Evolutionary conservation across 768 basidiomycete genomes (phyloP), one percentile per base, ranked within the genome.

Genomic region (Mrakia frigida): DNA sequence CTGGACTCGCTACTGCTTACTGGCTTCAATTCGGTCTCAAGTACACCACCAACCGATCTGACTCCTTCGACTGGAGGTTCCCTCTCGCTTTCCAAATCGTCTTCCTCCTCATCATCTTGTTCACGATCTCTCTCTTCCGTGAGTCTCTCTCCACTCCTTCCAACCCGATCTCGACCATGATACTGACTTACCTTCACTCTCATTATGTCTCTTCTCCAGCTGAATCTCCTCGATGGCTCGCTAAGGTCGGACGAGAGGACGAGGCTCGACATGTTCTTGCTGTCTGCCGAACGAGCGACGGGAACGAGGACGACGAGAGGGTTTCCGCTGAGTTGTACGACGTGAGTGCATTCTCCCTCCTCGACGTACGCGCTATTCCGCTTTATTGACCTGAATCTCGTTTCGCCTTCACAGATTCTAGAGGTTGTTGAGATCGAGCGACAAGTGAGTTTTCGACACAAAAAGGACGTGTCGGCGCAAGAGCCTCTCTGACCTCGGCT

Each of bases 171-270:
- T 50, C 43, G 43, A 3, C 18, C 39, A 1, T 6, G 10, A 25
- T 3, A 13, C 21, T 31, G 2, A 28, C n/a, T 1, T 28, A 31
- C 50, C 18, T 18, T 39, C 14, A 35, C 46, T 21, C 11, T 46
- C 70, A 0, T 33, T 46, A 18, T 59, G 71, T 6, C 16, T 14
- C 46, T 33, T n/a, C 28, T 31, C 50, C 31, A 50, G 43, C 80
- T n/a, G 80, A 82, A 69, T 80, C 79, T 14, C 81, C 81, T 18
- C 80, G 81, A 61, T 82, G 80, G 80, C 79, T 82, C 52, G 77
- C 79, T 21, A 78, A 78, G n/a, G 59, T 74, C 31, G 80, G 73
- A 0, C 76, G 74, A n/a, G 74, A 59, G 61, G 73, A 77, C 7
- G 69, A 73, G 70, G 79, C 79, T 25, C 78, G 74, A 10, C 31